These are phyloP conservation scores for Penicillium ucsense DNA, from an alignment of 495 filamentous ascomycete genomes.

Conservation along the genomic window DNA sequence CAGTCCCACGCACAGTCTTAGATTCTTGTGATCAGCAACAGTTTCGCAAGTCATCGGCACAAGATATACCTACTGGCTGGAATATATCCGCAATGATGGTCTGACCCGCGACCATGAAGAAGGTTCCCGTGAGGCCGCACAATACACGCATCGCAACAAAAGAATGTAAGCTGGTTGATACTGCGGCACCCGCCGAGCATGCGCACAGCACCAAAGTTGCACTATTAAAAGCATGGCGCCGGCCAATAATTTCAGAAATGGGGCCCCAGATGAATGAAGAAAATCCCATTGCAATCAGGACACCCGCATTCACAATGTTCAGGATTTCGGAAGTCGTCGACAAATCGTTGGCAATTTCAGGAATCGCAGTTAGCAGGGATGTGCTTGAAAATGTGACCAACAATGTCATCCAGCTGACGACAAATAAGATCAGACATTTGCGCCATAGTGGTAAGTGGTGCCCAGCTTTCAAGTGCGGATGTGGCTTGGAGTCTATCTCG, in stretches of 20 bases:
- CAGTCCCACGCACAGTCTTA: constrained; percentile 45
- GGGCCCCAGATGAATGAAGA: constrained; percentile 46
- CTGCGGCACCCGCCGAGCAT: constrained; percentile 27
- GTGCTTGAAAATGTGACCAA: constrained; percentile 35
- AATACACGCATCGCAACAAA: constrained; percentile 35
- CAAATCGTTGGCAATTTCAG: constrained; percentile 34
- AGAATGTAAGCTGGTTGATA: constrained; percentile 22
- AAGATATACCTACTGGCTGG: constrained; percentile 25
- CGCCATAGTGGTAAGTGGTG: constrained; percentile 28
- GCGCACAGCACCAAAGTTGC: constrained; percentile 29
- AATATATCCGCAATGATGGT: constrained; percentile 39
- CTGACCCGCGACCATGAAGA: constrained; percentile 40
- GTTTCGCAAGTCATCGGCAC: background rate
- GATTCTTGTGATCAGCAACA: background rate
- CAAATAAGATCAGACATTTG: constrained; percentile 35
- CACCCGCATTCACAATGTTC: constrained; percentile 39
- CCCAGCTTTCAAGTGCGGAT: constrained; percentile 4
- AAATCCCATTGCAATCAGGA: constrained; percentile 48
- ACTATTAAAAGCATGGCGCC: constrained; percentile 24
- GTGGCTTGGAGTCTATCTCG: constrained; percentile 4
- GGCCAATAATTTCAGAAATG: constrained; percentile 27
- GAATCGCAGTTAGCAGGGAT: constrained; percentile 30
- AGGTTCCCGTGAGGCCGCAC: constrained; percentile 34
- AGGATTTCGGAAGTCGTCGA: constrained; percentile 27
- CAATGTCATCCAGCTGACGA: constrained; percentile 35